Base-by-base conservation (phyloP, 257 asterid genomes). In the Primulina tabacum region DNA sequence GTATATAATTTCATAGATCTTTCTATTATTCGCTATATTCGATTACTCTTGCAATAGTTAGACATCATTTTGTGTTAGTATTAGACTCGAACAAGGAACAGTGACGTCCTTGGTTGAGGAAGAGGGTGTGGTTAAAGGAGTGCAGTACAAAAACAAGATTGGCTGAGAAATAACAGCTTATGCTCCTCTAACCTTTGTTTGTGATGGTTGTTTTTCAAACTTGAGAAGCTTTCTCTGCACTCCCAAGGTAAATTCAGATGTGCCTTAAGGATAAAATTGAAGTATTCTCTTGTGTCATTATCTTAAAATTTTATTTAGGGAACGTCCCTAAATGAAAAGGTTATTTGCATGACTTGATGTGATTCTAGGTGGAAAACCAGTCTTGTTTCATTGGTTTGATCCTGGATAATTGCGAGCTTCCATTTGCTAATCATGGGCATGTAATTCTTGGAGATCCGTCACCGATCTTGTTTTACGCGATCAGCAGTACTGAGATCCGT, bases 151-250 rank as follows among this genome's bases (percentile, higher is more conserved):
- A 79, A 86, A 82, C 18, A 87, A 84, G 75, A 72, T 80, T 73
- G 93, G 97, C 59, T 83, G 79, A 65, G 88, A 80, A 74, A 29
- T 78, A 43, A 74, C 76, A 34, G 74, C 87, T 30, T 71, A 75
- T 77, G 95, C 96, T 67, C 96, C 97, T 58, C 93, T 89, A 50
- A 91, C 96, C 60, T 67, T 91, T 53, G 95, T 91, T 40, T 91
- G 95, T 32, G 96, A 91, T 69, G 97, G 97, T 34, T 89, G 96
- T 71, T 91, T 83, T 78, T 91, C 97, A 14, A 91, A 87, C 80
- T 72, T 91, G 80, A 81, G 97, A 70, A 84, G 92, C 40, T 77
- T 90, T 64, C 87, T 91, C 17, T 91, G 96, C 64, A 85, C 88
- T 50, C 90, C 95, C 53, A 73, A 80, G 92, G 97, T 91, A 62